These are phyloP conservation scores for Haematococcus lacustris DNA, from an alignment of 139 green algal species.

Conservation along the genomic window DNA sequence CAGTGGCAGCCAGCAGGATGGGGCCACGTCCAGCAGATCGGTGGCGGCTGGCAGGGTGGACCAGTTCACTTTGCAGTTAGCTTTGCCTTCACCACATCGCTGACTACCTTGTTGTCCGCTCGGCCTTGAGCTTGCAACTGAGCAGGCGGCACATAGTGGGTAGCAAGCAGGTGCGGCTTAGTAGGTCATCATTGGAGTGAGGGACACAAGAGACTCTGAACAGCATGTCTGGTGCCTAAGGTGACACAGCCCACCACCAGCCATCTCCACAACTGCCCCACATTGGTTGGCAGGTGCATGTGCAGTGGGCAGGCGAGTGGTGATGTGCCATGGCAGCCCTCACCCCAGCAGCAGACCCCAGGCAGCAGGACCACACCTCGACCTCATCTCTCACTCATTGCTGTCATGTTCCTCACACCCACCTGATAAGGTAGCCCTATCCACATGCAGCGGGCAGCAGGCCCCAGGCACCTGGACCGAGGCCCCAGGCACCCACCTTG, in stretches of 20 bases:
- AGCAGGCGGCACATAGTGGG: neutral
- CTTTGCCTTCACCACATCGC: conserved; percentile 23
- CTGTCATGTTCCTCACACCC: neutral
- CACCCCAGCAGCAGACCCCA: neutral
- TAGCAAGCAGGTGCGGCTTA: neutral
- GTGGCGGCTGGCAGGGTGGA: no score
- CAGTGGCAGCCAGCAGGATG: no score
- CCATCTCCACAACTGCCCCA: neutral
- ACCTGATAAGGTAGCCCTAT: neutral
- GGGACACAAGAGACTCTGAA: neutral
- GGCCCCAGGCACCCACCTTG: neutral
- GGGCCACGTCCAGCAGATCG: no score
- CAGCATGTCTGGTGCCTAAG: no score
- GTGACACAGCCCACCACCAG: neutral
- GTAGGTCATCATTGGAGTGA: neutral
- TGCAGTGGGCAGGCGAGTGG: no score
- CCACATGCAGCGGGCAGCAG: neutral
- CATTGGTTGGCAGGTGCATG: neutral
- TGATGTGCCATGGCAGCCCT: neutral
- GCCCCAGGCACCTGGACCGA: neutral
- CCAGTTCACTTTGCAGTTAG: no score
- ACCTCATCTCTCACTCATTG: neutral
- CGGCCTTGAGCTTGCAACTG: conserved; percentile 17
- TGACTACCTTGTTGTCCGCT: conserved; percentile 36
- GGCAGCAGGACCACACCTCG: neutral